Conservation (phyloP, 2,329 filamentous ascomycete genomes). For the Graphium sp. region DNA sequence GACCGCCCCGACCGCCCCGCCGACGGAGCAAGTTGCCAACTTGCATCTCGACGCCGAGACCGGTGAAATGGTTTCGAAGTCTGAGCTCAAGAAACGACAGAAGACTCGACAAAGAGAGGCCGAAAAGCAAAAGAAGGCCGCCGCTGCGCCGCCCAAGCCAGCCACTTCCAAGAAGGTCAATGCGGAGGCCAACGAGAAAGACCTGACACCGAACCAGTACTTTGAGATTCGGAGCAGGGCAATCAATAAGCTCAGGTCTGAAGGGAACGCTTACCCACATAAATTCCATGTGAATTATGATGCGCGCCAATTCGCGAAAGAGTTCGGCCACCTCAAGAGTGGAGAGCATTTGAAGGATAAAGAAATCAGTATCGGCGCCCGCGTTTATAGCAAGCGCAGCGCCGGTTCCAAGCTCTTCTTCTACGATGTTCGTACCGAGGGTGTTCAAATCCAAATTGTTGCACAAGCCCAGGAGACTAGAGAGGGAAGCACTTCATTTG, state of each 20-base stretch:
- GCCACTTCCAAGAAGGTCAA: conserved; percentile 50
- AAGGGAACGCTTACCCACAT: conserved; percentile 76
- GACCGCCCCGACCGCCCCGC: conserved; percentile 17
- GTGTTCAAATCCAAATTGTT: conserved; percentile 71
- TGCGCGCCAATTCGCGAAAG: conserved; percentile 59
- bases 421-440: conserved; percentile 60
- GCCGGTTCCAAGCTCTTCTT: conserved; percentile 77
- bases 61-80: conserved; percentile 73
- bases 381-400: conserved; percentile 77
- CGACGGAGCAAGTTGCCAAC: conserved; percentile 44
- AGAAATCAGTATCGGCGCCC: conserved; percentile 60
- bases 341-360: conserved; percentile 68
- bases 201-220: conserved; percentile 51
- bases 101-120: conserved; percentile 80
- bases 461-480: conserved; percentile 70
- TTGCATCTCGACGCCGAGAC: conserved; percentile 84
- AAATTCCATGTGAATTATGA: conserved; percentile 78
- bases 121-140: conserved; percentile 77
- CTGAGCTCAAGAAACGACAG: conserved; percentile 84
- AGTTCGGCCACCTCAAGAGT: conserved; percentile 70
- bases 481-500: conserved; percentile 51
- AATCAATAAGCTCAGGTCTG: conserved; percentile 60
- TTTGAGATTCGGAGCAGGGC: conserved; percentile 85
- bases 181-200: conserved; percentile 48
- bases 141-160: conserved; percentile 40